Evolutionary conservation across 2,329 filamentous ascomycete species (phyloP).

Genomic region (Alternaria viburni): DNA sequence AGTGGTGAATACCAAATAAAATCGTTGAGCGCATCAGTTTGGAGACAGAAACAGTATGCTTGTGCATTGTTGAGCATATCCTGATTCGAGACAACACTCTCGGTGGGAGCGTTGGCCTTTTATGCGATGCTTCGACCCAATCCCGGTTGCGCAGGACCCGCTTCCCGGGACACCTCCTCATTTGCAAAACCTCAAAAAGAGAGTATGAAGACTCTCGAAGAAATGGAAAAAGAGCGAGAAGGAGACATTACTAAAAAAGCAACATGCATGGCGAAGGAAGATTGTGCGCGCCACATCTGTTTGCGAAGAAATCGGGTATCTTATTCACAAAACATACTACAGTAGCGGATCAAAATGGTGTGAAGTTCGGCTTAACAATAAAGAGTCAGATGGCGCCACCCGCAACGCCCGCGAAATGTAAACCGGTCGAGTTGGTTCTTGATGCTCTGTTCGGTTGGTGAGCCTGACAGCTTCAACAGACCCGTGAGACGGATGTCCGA

Average conservation of each 20-base stretch:
- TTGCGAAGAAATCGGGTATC: neutral
- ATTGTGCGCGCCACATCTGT: neutral
- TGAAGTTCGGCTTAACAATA: neutral
- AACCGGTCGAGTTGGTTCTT: neutral
- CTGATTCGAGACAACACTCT: neutral
- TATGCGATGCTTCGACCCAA: neutral
- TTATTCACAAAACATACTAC: neutral
- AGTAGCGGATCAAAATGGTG: neutral
- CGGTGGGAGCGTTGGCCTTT: neutral
- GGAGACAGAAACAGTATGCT: neutral
- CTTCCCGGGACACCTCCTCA: neutral
- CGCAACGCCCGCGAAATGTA: neutral
- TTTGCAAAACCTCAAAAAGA: neutral
- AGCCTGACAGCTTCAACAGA: neutral
- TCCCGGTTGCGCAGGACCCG: neutral
- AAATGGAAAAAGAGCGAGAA: neutral
- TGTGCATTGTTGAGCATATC: neutral
- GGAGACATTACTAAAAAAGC: neutral
- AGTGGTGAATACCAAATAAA: neutral
- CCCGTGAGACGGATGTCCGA: neutral
- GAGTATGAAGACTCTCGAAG: neutral
- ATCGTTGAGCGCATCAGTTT: neutral
- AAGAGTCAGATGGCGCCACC: neutral
- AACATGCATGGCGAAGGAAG: neutral
- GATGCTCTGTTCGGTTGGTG: neutral